phyloP scores from a whole-genome alignment of 2,329 filamentous ascomycete species.

The Orbilia javanica region DNA sequence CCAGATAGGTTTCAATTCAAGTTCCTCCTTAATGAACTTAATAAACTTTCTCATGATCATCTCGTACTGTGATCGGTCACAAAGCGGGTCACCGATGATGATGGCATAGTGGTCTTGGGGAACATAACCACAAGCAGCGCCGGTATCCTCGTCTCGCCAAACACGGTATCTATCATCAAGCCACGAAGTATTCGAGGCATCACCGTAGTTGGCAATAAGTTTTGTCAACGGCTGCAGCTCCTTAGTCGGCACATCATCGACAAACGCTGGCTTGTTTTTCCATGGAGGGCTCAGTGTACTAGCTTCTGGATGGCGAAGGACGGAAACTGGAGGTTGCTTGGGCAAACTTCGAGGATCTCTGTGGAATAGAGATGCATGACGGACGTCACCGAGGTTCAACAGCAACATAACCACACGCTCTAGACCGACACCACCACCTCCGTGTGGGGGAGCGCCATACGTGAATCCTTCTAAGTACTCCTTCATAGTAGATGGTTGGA shows the following conservation, averaged over 20 bases:
- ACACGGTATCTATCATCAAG: constrained; percentile 88
- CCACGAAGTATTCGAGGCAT: constrained; percentile 94
- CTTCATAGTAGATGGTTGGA: constrained; percentile 85
- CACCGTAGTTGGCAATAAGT: constrained; percentile 93
- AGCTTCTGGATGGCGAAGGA: constrained; percentile 86
- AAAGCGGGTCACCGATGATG: constrained; percentile 87
- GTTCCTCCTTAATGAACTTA: constrained; percentile 78
- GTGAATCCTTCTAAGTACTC: constrained; percentile 91
- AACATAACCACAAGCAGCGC: constrained; percentile 87
- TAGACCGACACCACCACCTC: constrained; percentile 88
- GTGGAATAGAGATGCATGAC: constrained; percentile 86
- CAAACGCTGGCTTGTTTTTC: constrained; percentile 67
- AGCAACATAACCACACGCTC: constrained; percentile 90
- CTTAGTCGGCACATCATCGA: constrained; percentile 65
- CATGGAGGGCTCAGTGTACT: constrained; percentile 81
- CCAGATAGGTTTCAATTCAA: constrained; percentile 84
- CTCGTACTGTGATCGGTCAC: constrained; percentile 75
- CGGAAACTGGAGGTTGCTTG: constrained; percentile 72
- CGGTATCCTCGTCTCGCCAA: constrained; percentile 83
- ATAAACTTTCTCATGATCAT: constrained; percentile 70
- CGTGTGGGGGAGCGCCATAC: constrained; percentile 88
- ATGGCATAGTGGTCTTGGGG: constrained; percentile 82
- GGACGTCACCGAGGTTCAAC: constrained; percentile 87
- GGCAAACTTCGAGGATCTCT: constrained; percentile 90
- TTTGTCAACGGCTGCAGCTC: constrained; percentile 82